Percentiles rank a stretch among this genome's conserved stretches.
Conservation (phyloP, 176 grass and related monocot species). For the Lolium perenne region DNA sequence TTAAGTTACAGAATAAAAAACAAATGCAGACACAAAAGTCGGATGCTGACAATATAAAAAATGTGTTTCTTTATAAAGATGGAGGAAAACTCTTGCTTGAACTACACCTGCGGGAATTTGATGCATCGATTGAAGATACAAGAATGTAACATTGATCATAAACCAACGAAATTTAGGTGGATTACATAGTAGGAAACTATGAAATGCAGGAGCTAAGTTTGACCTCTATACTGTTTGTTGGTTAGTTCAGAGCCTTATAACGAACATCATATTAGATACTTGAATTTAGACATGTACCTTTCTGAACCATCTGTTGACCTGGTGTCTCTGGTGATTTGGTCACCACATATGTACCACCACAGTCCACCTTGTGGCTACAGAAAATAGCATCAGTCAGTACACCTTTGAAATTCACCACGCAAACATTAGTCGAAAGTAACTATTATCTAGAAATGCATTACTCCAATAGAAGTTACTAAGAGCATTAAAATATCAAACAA, state of each 20-base stretch:
- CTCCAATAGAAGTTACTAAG: not conserved
- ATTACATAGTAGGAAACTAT: conserved; percentile 28
- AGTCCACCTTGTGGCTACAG: conserved; percentile 64
- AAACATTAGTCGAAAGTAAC: conserved; percentile 29
- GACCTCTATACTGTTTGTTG: not conserved
- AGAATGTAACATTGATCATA: conserved; percentile 9
- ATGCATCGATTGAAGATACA: not conserved
- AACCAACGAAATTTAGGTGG: conserved; percentile 11
- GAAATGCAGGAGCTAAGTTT: not conserved
- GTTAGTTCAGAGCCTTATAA: conserved; percentile 32
- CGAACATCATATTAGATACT: conserved; percentile 26
- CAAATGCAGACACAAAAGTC: not conserved
- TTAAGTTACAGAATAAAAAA: not conserved
- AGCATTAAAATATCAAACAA: conserved; percentile 23
- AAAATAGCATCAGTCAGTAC: conserved; percentile 50
- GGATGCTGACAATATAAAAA: not conserved
- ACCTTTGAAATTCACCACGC: conserved; percentile 8
- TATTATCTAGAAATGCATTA: not conserved
- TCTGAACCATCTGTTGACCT: conserved; percentile 42
- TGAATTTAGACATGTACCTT: conserved; percentile 52
- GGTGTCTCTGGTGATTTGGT: not conserved
- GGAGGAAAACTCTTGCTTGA: not conserved
- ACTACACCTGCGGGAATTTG: not conserved
- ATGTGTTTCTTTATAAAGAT: not conserved
- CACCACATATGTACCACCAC: conserved; percentile 52